Conservation (phyloP, 768 basidiomycete species). For the Lanmaoa pseudosensibilis region DNA sequence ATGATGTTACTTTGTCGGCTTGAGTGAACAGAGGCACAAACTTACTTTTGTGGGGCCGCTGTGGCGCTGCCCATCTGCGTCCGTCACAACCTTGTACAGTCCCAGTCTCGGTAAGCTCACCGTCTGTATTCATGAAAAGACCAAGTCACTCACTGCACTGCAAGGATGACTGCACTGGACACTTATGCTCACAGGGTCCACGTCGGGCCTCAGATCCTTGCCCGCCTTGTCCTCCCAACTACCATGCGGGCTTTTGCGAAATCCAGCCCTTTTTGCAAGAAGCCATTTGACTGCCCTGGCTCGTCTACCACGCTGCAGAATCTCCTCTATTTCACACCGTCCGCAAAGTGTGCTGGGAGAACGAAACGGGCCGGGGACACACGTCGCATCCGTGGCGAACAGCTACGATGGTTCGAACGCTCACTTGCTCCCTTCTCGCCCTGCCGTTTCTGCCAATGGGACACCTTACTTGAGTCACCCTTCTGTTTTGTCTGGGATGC, state of each 20-base stretch:
- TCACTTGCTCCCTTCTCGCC: neutral
- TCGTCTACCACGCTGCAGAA: slow-evolving; percentile 3
- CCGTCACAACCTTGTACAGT: slow-evolving; percentile 21
- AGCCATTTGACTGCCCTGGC: slow-evolving; percentile 5
- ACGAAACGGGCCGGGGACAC: neutral
- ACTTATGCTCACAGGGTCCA: slow-evolving; percentile 87
- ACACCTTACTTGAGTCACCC: neutral
- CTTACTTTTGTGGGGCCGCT: neutral
- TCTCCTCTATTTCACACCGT: neutral
- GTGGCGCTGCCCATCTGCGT: neutral
- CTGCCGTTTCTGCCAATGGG: neutral
- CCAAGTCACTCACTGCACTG: slow-evolving; percentile 8
- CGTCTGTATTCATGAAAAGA: neutral
- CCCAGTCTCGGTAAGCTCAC: slow-evolving; percentile 47
- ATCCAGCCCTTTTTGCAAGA: slow-evolving; percentile 9
- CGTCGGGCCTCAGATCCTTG: slow-evolving; percentile 60
- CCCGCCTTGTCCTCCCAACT: slow-evolving; percentile 29
- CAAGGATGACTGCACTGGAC: slow-evolving; percentile 67
- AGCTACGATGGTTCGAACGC: neutral
- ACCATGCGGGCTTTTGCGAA: slow-evolving; percentile 32
- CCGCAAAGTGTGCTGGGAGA: neutral
- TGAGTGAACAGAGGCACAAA: neutral
- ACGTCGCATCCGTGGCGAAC: neutral
- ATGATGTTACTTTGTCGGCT: neutral
- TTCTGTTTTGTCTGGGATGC: neutral